A percentile compares a stretch with the other conserved stretches of the same genome.
phyloP scores from a whole-genome alignment of 345 rosid genomes.

The Adansonia digitata region DNA sequence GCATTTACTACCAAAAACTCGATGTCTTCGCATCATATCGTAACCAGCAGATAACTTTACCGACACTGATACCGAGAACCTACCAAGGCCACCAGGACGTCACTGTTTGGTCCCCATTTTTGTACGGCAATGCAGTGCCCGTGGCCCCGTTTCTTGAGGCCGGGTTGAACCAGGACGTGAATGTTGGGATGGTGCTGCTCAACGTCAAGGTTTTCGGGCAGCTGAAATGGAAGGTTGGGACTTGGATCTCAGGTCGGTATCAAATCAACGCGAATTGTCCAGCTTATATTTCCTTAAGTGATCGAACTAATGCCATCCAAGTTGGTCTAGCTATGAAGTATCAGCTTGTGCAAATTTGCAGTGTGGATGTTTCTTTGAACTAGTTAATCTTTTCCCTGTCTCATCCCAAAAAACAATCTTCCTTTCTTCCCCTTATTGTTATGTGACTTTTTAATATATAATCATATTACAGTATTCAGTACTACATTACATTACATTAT shows the following conservation, averaged over 20 bases:
- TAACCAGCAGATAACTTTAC: constrained; percentile 59
- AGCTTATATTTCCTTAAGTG: constrained; percentile 30
- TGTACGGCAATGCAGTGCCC: constrained; percentile 48
- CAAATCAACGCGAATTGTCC: constrained; percentile 60
- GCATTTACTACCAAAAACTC: constrained; percentile 51
- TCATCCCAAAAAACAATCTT: neutral
- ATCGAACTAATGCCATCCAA: constrained; percentile 9
- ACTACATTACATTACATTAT: neutral
- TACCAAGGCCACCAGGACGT: constrained; percentile 64
- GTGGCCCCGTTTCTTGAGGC: constrained; percentile 35
- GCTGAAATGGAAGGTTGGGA: constrained; percentile 70
- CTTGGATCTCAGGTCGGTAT: constrained; percentile 67
- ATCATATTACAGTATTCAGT: neutral
- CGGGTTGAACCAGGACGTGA: constrained; percentile 45
- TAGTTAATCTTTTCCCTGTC: neutral
- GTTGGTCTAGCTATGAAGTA: constrained; percentile 39
- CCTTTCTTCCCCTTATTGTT: too few relatives aligned
- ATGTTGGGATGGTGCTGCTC: constrained; percentile 49
- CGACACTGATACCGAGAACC: constrained; percentile 44
- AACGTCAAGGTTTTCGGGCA: constrained; percentile 50
- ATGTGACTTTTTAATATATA: neutral
- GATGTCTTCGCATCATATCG: constrained; percentile 58
- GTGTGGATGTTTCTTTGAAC: constrained; percentile 39
- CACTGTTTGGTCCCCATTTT: constrained; percentile 63
- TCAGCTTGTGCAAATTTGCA: constrained; percentile 48